A percentile compares a stretch with the other conserved stretches of the same genome.
These are phyloP conservation scores for Calcarisporium arbuscula DNA, from an alignment of 2,329 filamentous ascomycete species.

Conservation along the genomic window DNA sequence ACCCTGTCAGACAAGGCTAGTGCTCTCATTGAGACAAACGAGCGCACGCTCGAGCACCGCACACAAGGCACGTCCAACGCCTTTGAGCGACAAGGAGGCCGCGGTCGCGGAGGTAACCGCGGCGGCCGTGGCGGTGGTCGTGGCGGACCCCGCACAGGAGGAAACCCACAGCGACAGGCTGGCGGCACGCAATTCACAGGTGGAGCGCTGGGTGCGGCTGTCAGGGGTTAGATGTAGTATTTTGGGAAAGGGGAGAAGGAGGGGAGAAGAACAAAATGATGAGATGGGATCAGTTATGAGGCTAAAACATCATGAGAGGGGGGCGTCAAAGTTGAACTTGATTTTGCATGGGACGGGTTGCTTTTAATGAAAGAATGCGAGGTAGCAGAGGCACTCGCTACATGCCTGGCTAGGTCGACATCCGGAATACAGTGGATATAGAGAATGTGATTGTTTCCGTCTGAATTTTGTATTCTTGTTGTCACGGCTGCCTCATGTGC, in stretches of 20 bases:
- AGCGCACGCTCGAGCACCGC: conserved; percentile 92
- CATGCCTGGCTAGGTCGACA: conserved; percentile 25
- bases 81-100: conserved; percentile 86
- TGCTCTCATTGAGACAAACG: conserved; percentile 91
- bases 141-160: conserved; percentile 52
- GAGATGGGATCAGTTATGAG: too few relatives aligned
- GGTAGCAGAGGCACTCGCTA: conserved; percentile 26
- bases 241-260: too few relatives aligned
- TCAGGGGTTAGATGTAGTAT: conserved; percentile 43
- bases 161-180: conserved; percentile 58
- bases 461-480: too few relatives aligned
- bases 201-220: conserved; percentile 66
- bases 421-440: conserved; percentile 22
- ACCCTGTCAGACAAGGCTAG: conserved; percentile 95
- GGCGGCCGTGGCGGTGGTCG: conserved; percentile 58
- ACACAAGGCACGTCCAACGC: conserved; percentile 94
- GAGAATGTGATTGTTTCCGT: conserved; percentile 18
- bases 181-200: conserved; percentile 77
- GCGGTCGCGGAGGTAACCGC: conserved; percentile 60
- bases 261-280: too few relatives aligned
- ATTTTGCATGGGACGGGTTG: conserved; percentile 27
- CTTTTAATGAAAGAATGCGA: conserved; percentile 21
- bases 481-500: too few relatives aligned
- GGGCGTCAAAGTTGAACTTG: conserved; percentile 25
- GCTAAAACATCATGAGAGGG: conserved; percentile 24